Evolutionary conservation across 352 stramenopile species (phyloP), one percentile per base, ranked within the genome.

Genomic region (Hyphochytrium catenoides): DNA sequence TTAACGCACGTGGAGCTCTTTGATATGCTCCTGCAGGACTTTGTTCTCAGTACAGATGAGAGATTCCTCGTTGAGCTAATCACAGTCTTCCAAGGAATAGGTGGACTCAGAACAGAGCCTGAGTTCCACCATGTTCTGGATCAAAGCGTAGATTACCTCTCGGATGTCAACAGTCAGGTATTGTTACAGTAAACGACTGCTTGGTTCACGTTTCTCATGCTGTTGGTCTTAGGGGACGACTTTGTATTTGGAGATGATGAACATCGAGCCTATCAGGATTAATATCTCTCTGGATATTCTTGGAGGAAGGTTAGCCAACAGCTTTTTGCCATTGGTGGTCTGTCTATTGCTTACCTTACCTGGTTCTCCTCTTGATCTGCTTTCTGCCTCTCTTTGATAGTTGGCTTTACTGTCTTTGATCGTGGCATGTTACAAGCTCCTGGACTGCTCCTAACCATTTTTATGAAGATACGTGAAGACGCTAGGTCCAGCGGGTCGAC

Each of bases 11-110:
- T 78, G 30, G 70, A 85, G 34, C 47, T 82, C 3, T 62, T 85
- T 18, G 64, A 85, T 47, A 56, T 85, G 8, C 61, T 75, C 16
- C 68, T 85, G 56, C 67, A 81, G 48, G 70, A 85, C 30, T 34
- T 85, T n/a, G 67, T 81, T 41, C 63, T 85, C 9, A 82, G 67
- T 9, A 85, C 70, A 1, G 70, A 85, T 46, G 70, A 85, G 38
- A 85, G 82, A 47, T 85, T 85, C 51, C 66, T 85, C 4, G 70
- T 81, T 11, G 78, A 85, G 34, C 46, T 85, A 15, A 85, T 85
- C 39, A 81, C 56, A 8, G 70, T 85, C 8, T 85, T 85, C 43
- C 70, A 85, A 52, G 70, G 68, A 0, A 55, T 85, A 0, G 70
- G 76, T 25, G 58, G 52, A 12, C 50, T 85, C 24, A 61, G 57